Conservation (phyloP, 305 asterid species). For the Fraxinus paxiana region DNA sequence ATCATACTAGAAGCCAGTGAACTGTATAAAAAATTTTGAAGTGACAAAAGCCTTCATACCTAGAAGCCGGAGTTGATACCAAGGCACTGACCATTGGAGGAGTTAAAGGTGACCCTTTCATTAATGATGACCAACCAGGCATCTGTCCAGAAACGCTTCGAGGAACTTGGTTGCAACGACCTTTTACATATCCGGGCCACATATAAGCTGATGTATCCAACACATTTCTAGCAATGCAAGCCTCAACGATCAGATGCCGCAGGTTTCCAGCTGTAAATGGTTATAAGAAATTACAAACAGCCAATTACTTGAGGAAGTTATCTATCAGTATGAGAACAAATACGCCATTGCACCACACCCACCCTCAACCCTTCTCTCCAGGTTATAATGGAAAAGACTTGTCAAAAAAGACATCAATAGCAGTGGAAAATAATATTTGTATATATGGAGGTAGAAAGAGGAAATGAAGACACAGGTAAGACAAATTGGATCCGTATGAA, state of each 20-base stretch:
- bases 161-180: slow-evolving; percentile 74
- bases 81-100: slow-evolving; percentile 65
- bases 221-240: slow-evolving; percentile 88
- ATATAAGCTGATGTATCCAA: slow-evolving; percentile 85
- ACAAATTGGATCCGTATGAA: background rate
- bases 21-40: slow-evolving; percentile 15
- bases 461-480: background rate
- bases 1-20: slow-evolving; percentile 15
- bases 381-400: slow-evolving; percentile 5
- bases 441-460: slow-evolving; percentile 10
- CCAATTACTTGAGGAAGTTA: slow-evolving; percentile 11
- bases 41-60: slow-evolving; percentile 46
- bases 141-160: slow-evolving; percentile 65
- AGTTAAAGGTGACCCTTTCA: slow-evolving; percentile 78
- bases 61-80: slow-evolving; percentile 89
- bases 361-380: background rate
- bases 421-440: background rate
- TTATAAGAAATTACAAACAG: slow-evolving; percentile 23
- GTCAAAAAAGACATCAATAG: background rate
- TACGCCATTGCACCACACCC: background rate
- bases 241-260: slow-evolving; percentile 87
- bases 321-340: slow-evolving; percentile 4
- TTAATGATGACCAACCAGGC: slow-evolving; percentile 85
- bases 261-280: slow-evolving; percentile 81
- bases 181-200: slow-evolving; percentile 97